Conservation (phyloP, 2,329 filamentous ascomycete species). For the Fusarium buharicum region DNA sequence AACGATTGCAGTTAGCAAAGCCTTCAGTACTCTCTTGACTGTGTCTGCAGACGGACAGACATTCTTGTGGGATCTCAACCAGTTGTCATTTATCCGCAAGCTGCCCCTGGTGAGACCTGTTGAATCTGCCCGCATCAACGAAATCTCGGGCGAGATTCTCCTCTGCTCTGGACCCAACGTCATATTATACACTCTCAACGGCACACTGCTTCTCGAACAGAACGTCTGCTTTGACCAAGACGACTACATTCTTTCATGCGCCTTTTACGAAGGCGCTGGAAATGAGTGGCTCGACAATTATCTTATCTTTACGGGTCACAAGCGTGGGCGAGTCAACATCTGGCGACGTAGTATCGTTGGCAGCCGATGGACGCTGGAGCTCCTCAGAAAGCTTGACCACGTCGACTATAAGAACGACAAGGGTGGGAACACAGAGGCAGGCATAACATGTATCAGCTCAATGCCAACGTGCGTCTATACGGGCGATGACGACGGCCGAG, state of each 20-base stretch:
- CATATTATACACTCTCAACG: slow-evolving; percentile 87
- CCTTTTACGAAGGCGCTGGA: slow-evolving; percentile 90
- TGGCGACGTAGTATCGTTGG: slow-evolving; percentile 67
- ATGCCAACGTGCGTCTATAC: slow-evolving; percentile 89
- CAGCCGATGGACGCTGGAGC: slow-evolving; percentile 78
- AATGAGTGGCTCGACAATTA: slow-evolving; percentile 93
- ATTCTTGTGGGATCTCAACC: slow-evolving; percentile 94
- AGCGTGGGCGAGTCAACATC: slow-evolving; percentile 83
- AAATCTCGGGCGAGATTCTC: slow-evolving; percentile 89
- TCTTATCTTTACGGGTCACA: slow-evolving; percentile 89
- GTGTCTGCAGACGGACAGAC: slow-evolving; percentile 84
- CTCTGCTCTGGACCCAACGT: slow-evolving; percentile 81
- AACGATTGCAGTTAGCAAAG: slow-evolving; percentile 83
- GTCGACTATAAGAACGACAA: slow-evolving; percentile 72
- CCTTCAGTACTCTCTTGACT: slow-evolving; percentile 88
- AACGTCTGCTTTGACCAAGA: slow-evolving; percentile 77
- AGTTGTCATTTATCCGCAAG: slow-evolving; percentile 84
- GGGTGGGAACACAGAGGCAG: slow-evolving; percentile 68
- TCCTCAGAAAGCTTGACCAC: slow-evolving; percentile 85
- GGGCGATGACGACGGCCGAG: slow-evolving; percentile 90
- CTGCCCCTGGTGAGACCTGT: slow-evolving; percentile 67
- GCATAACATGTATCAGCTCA: slow-evolving; percentile 86
- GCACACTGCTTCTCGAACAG: slow-evolving; percentile 82
- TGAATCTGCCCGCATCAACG: slow-evolving; percentile 87
- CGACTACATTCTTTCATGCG: slow-evolving; percentile 82